Evolutionary conservation across 192 early-diverging fungal species (phyloP), one percentile per base, ranked within the genome.

Genomic region (Umbelopsis sp.): DNA sequence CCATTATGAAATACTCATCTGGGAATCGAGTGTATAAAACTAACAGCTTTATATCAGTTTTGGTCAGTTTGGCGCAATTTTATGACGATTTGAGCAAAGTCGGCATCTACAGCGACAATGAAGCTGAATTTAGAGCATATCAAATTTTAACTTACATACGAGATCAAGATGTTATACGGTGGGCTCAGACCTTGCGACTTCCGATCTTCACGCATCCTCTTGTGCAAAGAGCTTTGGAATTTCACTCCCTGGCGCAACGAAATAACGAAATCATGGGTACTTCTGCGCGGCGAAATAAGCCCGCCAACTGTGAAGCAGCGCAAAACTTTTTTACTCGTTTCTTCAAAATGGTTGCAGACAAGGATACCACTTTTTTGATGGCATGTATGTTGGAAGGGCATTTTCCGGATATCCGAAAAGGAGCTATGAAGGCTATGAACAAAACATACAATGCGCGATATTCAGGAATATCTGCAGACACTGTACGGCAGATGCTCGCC

Each of bases 71-170:
- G 69, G 88, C 87, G 34, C 93, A 96, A 81, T 94, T 92, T 49
- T 98, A 98, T 74, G 86, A 90, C 32, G 96, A 98, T 72, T 81
- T 90, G 59, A 71, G 83, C 12, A 74, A 79, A 12, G 81, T 83
- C 2, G 84, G 84, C 20, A 74, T 84, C 3, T 51, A 65, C 1
- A 88, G 85, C 26, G 82, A 88, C 0, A 96, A 96, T 50, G 95
- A 98, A 80, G 85, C 94, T 1, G 95, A 98, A 78, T 96, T 98
- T 72, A 86, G 90, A 43, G 96, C 94, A 0, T 97, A 97, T 82
- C 91, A 93, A 69, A 84, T 97, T 14, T 82, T 94, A 11, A 82
- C 87, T 20, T 91, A 95, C 45, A 69, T 91, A 50, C 89, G 84
- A 68, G 89, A 93, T 73, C 79, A 83, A 36, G 94, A 96, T 59